Conservation (phyloP, 1,139 yeast species). For the Yamadazyma buinensis region DNA sequence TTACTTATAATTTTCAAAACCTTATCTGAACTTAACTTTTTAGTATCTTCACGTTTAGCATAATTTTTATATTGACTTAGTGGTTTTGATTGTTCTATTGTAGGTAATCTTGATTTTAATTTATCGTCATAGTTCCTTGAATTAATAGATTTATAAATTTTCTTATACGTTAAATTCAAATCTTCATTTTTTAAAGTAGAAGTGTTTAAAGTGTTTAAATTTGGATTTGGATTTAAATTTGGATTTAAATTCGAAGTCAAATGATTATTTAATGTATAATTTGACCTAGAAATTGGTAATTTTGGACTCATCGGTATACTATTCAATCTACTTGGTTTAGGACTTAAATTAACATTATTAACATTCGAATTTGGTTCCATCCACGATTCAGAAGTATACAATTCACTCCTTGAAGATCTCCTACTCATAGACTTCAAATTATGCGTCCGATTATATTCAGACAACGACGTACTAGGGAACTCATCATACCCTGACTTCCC, state of each 20-base stretch:
- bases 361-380: slow-evolving; percentile 32
- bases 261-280: slow-evolving; percentile 23
- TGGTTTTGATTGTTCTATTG: slow-evolving; percentile 14
- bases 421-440: slow-evolving; percentile 24
- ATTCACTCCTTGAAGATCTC: slow-evolving; percentile 40
- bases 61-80: not conserved
- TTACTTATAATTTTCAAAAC: slow-evolving; percentile 21
- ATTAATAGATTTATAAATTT: slow-evolving; percentile 37
- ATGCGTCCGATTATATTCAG: slow-evolving; percentile 31
- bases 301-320: not conserved
- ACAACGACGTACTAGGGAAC: slow-evolving; percentile 35
- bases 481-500: too few species aligned
- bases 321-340: not conserved
- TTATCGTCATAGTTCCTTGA: slow-evolving; percentile 24
- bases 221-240: too few species aligned
- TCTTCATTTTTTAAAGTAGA: slow-evolving; percentile 11
- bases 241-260: slow-evolving; percentile 6
- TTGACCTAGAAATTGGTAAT: slow-evolving; percentile 25
- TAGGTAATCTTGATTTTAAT: slow-evolving; percentile 16
- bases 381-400: slow-evolving; percentile 41
- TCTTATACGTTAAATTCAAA: slow-evolving; percentile 27
- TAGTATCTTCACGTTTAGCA: slow-evolving; percentile 3
- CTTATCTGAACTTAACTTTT: slow-evolving; percentile 19
- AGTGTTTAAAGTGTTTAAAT: too few species aligned
- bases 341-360: not conserved